Percentiles rank a stretch among this genome's conserved stretches.
These are phyloP conservation scores for Penicillium robsamsonii DNA, from an alignment of 495 filamentous ascomycete species.

Conservation along the genomic window DNA sequence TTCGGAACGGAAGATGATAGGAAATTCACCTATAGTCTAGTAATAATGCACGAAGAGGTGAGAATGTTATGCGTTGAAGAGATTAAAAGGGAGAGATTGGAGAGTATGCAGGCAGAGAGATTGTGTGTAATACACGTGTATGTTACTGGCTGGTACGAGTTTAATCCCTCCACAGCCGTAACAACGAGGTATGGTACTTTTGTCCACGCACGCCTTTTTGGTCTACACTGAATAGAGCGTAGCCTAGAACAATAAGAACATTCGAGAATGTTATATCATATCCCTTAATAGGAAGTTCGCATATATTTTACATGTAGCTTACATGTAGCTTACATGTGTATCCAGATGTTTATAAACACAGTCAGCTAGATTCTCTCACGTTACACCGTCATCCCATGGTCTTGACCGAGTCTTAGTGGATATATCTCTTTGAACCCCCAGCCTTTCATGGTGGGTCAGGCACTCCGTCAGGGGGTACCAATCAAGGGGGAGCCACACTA, in stretches of 20 bases:
- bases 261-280: background rate
- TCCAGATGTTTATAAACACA: no score
- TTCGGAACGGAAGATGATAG: background rate
- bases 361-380: no score
- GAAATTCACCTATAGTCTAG: background rate
- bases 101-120: slow-evolving; percentile 8
- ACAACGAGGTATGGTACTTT: slow-evolving; percentile 8
- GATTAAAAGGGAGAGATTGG: slow-evolving; percentile 6
- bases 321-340: background rate
- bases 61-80: background rate
- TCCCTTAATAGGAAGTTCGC: background rate
- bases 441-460: background rate
- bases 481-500: slow-evolving; percentile 4
- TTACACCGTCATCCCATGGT: no score
- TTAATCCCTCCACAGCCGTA: slow-evolving; percentile 9
- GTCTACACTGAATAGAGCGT: background rate
- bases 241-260: slow-evolving; percentile 5
- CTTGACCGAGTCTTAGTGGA: no score
- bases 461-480: slow-evolving; percentile 2
- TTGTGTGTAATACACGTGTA: slow-evolving; percentile 29
- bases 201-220: slow-evolving; percentile 1
- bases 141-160: slow-evolving; percentile 6
- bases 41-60: background rate
- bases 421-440: background rate
- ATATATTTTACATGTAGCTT: background rate